Base-by-base conservation (phyloP, 305 asterid genomes). In the Fraxinus angustifolia region DNA sequence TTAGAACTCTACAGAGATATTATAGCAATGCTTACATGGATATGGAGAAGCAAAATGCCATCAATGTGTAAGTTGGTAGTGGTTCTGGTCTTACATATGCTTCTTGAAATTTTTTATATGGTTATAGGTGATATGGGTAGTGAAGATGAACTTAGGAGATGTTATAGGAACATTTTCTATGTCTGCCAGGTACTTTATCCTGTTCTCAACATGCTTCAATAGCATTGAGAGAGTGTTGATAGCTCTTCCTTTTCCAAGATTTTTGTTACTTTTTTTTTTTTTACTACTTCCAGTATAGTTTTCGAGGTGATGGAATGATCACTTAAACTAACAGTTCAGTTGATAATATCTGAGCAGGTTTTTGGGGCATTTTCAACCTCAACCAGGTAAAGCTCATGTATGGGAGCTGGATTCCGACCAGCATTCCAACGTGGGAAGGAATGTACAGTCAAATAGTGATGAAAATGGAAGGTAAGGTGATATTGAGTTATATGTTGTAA, bases 11-110 rank as follows among this genome's bases (percentile, higher is more conserved):
- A 31, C 98, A 96, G 82, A 88, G 98, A 79, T 96, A 96, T 86
- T 93, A 91, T 91, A 96, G 93, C 87, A 96, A 96, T 73, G 97
- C 98, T 1, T 96, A 96, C 93, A 86, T 93, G 94, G 99, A 96
- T 68, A 89, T 90, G 10, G 96, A 96, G 87, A 94, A 94, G 82
- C 99, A 96, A 85, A 91, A 93, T 84, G 97, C 97, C 80, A 96
- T 94, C 87, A 93, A 96, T 82, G 90, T 93, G 98, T 91, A 84
- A 91, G 98, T 91, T 83, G 60, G 53, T 83, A 56, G 26, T 56
- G 62, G 19, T 60, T 26, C 70, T 21, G 67, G 26, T 81, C 76
- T 72, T 30, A 75, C 50, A 73, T 72, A 65, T 26, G 12, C 28
- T 40, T 70, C 38, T 79, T 53, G 3, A 76, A 81, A 82, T 67